phyloP scores from a whole-genome alignment of 78 protist genomes.

The Monocercomonoides exilis region DNA sequence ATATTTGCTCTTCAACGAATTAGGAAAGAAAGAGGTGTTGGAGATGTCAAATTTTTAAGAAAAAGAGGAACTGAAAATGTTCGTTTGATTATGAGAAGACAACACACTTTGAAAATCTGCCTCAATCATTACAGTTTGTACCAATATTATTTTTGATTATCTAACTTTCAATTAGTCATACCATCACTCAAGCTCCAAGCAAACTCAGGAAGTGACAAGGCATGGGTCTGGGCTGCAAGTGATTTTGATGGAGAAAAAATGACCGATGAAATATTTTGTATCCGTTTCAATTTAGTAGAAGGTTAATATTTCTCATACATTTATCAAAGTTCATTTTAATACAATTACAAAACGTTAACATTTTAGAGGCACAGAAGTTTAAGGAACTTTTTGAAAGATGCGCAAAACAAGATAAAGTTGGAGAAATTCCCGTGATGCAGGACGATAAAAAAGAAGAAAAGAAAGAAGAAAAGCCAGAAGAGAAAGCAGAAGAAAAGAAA shows the following conservation, averaged over 20 bases:
- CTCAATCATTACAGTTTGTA: conserved; percentile 55
- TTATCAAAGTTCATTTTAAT: no score
- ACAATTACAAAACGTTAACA: not conserved
- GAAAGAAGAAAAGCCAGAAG: not conserved
- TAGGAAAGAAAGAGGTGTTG: conserved; percentile 81
- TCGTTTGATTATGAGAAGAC: conserved; percentile 83
- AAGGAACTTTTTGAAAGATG: conserved; percentile 14
- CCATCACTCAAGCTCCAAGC: not conserved
- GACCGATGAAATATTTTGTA: not conserved
- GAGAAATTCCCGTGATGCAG: not conserved
- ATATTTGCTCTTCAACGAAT: not conserved
- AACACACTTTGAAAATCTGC: conserved; percentile 80
- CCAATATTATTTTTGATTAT: not conserved
- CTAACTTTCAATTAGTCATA: not conserved
- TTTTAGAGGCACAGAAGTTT: conserved; percentile 22
- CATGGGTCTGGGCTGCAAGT: conserved; percentile 25
- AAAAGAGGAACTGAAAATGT: conserved; percentile 49
- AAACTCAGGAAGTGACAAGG: conserved; percentile 23
- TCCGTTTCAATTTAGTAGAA: conserved; percentile 22
- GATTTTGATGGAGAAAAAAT: conserved; percentile 23
- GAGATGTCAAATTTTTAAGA: conserved; percentile 66
- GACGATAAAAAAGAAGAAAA: not conserved
- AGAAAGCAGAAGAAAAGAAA: not conserved
- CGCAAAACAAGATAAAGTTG: not conserved
- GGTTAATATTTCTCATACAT: not conserved